These are phyloP conservation scores for Holtermannia corniformis DNA, from an alignment of 768 basidiomycete species.

Conservation along the genomic window DNA sequence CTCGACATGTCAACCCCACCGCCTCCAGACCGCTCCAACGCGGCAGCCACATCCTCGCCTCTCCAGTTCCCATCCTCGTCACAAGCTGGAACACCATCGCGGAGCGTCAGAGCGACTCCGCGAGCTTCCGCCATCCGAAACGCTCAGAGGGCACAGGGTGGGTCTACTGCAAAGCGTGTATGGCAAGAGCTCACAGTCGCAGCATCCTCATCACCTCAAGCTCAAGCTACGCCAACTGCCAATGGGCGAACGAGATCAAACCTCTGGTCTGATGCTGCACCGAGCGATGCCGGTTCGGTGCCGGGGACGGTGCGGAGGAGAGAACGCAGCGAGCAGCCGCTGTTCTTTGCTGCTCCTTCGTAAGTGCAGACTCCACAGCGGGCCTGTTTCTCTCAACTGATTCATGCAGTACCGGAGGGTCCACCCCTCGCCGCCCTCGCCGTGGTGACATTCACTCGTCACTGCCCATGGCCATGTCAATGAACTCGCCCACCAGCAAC, in stretches of 20 bases:
- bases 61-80: constrained; percentile 43
- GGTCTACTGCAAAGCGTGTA: too few species aligned
- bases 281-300: too few species aligned
- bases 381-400: background rate
- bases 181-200: too few species aligned
- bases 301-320: constrained; percentile 9
- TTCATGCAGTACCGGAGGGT: constrained; percentile 40
- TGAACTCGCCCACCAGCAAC: constrained; percentile 4
- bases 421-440: constrained; percentile 60
- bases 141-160: background rate
- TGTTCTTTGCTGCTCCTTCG: constrained; percentile 43
- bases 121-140: background rate
- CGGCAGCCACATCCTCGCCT: constrained; percentile 33
- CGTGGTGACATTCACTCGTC: constrained; percentile 90
- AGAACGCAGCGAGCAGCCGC: constrained; percentile 32
- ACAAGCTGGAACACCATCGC: constrained; percentile 27
- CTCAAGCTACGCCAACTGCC: background rate
- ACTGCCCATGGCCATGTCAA: constrained; percentile 45
- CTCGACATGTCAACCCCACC: constrained; percentile 30
- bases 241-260: background rate
- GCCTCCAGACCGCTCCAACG: background rate
- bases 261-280: background rate
- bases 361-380: background rate
- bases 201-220: background rate
- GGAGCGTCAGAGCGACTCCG: background rate